phyloP scores from a whole-genome alignment of 257 asterid genomes.

The Craterostigma plantagineum region DNA sequence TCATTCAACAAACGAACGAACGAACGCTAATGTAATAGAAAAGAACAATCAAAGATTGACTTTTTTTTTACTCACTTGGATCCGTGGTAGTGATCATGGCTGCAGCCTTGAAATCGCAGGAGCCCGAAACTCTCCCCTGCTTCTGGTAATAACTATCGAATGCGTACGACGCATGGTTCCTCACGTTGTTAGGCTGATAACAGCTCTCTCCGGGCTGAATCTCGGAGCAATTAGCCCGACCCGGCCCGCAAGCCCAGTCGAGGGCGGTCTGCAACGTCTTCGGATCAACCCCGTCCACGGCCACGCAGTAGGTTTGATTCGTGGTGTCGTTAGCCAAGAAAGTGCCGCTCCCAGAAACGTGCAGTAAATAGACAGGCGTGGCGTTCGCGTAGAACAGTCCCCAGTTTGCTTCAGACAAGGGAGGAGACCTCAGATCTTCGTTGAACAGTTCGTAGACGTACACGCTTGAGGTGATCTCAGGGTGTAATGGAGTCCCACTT shows the following conservation, averaged over 20 bases:
- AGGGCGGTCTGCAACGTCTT: conserved; percentile 78
- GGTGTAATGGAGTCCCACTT: conserved; percentile 81
- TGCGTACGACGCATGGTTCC: conserved; percentile 79
- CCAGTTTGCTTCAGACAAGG: conserved; percentile 84
- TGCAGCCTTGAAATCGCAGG: conserved; percentile 96
- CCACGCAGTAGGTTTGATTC: conserved; percentile 70
- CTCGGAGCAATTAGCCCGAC: conserved; percentile 87
- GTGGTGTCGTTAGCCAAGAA: conserved; percentile 91
- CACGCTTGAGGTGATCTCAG: conserved; percentile 65
- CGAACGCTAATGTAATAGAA: too few species aligned
- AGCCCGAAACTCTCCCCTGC: conserved; percentile 41
- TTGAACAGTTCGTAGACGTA: conserved; percentile 81
- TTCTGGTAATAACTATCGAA: conserved; percentile 88
- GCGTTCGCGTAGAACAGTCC: conserved; percentile 76
- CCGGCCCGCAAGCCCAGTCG: conserved; percentile 99
- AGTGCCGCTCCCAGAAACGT: conserved; percentile 79
- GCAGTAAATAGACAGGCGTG: conserved; percentile 86
- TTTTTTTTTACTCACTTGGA: too few species aligned
- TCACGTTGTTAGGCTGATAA: conserved; percentile 79
- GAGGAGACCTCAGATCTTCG: conserved; percentile 86
- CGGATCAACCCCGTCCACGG: conserved; percentile 45
- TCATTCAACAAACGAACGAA: too few species aligned
- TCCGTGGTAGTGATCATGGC: conserved; percentile 93
- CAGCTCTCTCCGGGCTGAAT: conserved; percentile 95
- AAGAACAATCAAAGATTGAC: conserved; percentile 10